Percentiles rank a stretch among this genome's conserved stretches.
Conservation (phyloP, 305 asterid genomes). For the Petunia hybrid region DNA sequence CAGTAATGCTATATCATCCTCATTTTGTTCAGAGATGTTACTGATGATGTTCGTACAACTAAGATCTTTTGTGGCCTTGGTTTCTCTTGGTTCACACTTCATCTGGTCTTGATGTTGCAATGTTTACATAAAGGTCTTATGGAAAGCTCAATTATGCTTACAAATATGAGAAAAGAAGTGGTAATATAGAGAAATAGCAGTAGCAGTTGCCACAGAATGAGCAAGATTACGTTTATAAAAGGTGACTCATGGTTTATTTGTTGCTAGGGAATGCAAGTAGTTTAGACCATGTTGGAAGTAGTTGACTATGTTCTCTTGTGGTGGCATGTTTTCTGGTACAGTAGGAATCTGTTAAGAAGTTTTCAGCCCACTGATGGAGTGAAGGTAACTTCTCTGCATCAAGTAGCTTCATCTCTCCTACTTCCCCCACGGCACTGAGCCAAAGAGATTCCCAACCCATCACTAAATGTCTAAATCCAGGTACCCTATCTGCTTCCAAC, state of each 20-base stretch:
- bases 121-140: neutral
- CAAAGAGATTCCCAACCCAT: constrained; percentile 50
- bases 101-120: constrained; percentile 21
- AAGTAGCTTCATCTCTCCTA: constrained; percentile 50
- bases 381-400: constrained; percentile 43
- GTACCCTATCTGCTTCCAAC: constrained; percentile 52
- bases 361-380: constrained; percentile 45
- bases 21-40: neutral
- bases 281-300: constrained; percentile 49
- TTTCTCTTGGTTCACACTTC: constrained; percentile 8
- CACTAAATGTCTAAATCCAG: constrained; percentile 58
- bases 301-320: constrained; percentile 42
- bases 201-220: neutral
- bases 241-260: constrained; percentile 33
- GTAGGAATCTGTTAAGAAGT: constrained; percentile 45
- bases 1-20: neutral
- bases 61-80: neutral
- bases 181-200: neutral
- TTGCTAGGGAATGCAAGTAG: constrained; percentile 46
- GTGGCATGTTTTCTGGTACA: constrained; percentile 46
- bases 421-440: constrained; percentile 52
- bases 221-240: neutral
- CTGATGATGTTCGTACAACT: neutral
- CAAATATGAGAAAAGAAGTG: neutral
- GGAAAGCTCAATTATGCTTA: neutral